These are phyloP conservation scores for Lactifluus volemus DNA, from an alignment of 768 basidiomycete species.

Conservation along the genomic window DNA sequence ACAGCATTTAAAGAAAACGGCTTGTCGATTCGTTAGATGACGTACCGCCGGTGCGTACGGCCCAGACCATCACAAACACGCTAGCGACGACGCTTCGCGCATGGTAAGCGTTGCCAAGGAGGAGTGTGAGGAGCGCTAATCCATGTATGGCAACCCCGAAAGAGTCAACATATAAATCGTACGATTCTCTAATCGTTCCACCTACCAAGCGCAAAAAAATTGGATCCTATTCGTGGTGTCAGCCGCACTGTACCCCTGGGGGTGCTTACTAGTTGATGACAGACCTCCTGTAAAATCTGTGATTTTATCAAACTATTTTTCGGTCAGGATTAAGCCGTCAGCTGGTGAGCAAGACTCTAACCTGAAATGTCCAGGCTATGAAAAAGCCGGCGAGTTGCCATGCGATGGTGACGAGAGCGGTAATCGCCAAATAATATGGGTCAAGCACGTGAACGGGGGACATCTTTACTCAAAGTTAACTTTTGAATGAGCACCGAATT, in stretches of 20 bases:
- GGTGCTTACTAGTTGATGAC: not conserved
- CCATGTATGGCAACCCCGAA: conserved; percentile 6
- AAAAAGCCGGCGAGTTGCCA: conserved; percentile 57
- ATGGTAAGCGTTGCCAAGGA: conserved; percentile 52
- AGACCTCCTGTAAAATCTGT: conserved; percentile 2
- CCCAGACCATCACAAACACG: conserved; percentile 62
- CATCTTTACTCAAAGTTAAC: not conserved
- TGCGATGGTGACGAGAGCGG: conserved; percentile 42
- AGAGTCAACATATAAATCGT: not conserved
- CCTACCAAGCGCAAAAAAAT: conserved; percentile 54
- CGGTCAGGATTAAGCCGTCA: not conserved
- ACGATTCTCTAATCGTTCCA: no score
- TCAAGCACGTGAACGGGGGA: conserved; percentile 31
- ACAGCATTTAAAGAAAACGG: no score
- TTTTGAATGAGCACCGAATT: no score
- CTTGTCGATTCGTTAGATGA: no score
- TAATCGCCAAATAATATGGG: conserved; percentile 40
- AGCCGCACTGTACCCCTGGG: not conserved
- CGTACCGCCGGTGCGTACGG: conserved; percentile 44
- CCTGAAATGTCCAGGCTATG: conserved; percentile 56
- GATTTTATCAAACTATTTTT: not conserved
- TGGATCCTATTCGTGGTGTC: conserved; percentile 22
- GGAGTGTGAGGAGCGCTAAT: conserved; percentile 50
- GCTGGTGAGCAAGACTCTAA: conserved; percentile 7
- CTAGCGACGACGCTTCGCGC: conserved; percentile 49